phyloP scores from a whole-genome alignment of 2,329 filamentous ascomycete species.

The Trichophyton schoenleinii region DNA sequence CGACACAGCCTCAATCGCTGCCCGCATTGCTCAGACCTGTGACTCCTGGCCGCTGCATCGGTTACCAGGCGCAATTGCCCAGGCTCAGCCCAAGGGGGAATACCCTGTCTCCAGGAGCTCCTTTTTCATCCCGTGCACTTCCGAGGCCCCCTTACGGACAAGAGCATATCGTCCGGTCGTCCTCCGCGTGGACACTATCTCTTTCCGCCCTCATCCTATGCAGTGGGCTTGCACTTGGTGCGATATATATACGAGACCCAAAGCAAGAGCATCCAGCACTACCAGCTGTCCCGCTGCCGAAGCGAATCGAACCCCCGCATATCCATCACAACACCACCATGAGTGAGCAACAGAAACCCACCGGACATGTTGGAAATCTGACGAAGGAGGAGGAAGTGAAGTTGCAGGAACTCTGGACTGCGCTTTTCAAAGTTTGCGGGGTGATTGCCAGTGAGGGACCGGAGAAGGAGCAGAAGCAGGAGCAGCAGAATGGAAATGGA shows the following conservation, averaged over 20 bases:
- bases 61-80: background rate
- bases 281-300: background rate
- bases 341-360: slow-evolving; percentile 21
- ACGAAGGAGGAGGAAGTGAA: slow-evolving; percentile 84
- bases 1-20: background rate
- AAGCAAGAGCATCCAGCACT: background rate
- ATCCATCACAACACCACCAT: slow-evolving; percentile 16
- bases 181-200: slow-evolving; percentile 28
- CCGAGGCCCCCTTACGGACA: background rate
- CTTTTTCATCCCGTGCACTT: background rate
- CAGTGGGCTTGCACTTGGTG: slow-evolving; percentile 24
- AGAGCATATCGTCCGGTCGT: slow-evolving; percentile 17
- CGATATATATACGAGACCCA: slow-evolving; percentile 20
- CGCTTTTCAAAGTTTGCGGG: slow-evolving; percentile 61
- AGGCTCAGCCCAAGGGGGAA: background rate
- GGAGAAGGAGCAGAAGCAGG: slow-evolving; percentile 5
- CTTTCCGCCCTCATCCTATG: slow-evolving; percentile 23
- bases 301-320: background rate
- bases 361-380: slow-evolving; percentile 69
- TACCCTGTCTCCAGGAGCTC: background rate
- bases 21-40: background rate
- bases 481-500: slow-evolving; percentile 13
- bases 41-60: background rate
- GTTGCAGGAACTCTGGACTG: slow-evolving; percentile 73
- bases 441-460: slow-evolving; percentile 32